Percentiles rank a stretch among this genome's conserved stretches.
Evolutionary conservation across 176 grass and related monocot genomes (phyloP).

Genomic region (Raddia guianensis): DNA sequence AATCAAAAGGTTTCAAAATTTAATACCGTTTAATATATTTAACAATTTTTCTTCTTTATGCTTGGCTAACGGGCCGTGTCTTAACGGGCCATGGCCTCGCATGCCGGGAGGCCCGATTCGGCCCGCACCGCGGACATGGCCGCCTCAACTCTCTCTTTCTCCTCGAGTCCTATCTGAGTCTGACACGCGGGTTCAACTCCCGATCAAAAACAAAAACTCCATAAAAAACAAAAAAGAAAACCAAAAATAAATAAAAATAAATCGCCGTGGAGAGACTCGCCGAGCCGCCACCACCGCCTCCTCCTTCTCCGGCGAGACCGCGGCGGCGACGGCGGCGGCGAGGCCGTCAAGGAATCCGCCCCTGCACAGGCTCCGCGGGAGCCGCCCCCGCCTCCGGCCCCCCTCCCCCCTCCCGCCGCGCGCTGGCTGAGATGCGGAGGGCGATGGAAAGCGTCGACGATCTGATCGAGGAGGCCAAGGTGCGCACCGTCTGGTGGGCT

Average conservation of each 20-base stretch:
- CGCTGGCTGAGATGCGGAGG: constrained; percentile 47
- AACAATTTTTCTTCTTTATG: no score
- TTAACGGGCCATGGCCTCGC: no score
- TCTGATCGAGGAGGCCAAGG: constrained; percentile 95
- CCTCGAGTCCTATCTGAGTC: no score
- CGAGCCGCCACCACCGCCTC: constrained; percentile 2
- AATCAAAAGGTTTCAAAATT: no score
- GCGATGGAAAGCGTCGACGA: constrained; percentile 83
- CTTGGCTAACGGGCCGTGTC: no score
- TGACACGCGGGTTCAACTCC: no score
- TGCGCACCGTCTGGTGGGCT: constrained; percentile 82
- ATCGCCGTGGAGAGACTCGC: constrained; percentile 30
- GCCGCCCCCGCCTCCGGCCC: not conserved
- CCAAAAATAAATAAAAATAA: not conserved
- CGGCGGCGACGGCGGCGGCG: constrained; percentile 19
- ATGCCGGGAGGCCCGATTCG: no score
- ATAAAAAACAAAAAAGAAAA: not conserved
- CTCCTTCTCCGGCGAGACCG: constrained; percentile 44
- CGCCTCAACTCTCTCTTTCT: no score
- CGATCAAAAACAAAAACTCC: no score
- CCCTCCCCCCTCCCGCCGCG: not conserved
- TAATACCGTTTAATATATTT: no score
- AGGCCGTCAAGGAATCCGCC: not conserved
- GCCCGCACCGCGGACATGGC: no score
- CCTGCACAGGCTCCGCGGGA: not conserved